Percentiles rank a stretch among this genome's conserved stretches.
Conservation (phyloP, 108 stramenopile genomes). For the Fragilaria crotonensis region DNA sequence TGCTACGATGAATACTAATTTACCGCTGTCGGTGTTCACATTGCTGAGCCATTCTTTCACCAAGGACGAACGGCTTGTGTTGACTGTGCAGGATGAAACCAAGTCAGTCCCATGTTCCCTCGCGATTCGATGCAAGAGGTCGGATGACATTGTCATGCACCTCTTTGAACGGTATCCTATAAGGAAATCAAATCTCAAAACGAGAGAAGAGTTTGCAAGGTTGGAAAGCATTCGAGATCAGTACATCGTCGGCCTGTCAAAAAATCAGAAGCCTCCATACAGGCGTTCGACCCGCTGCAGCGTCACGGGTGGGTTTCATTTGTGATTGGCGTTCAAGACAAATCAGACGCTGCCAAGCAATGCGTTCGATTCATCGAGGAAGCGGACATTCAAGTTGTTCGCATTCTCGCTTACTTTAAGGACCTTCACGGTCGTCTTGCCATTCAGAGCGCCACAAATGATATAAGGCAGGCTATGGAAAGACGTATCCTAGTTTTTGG, state of each 20-base stretch:
- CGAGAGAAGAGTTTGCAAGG: background rate
- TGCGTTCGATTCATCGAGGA: background rate
- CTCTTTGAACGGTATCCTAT: background rate
- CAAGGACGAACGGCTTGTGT: background rate
- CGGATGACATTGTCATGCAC: background rate
- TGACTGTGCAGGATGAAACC: background rate
- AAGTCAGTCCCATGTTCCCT: background rate
- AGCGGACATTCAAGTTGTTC: background rate
- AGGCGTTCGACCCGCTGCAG: background rate
- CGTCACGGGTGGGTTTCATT: slow-evolving; percentile 1
- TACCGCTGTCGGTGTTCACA: background rate
- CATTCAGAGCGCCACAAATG: background rate
- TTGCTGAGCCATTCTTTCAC: background rate
- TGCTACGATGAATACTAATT: background rate
- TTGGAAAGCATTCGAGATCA: background rate
- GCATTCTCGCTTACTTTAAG: background rate
- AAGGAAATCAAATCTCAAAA: background rate
- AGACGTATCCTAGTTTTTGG: slow-evolving; percentile 1
- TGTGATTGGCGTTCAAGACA: background rate
- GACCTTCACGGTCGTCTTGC: background rate
- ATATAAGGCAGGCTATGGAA: background rate
- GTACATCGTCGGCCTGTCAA: background rate
- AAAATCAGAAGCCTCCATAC: too few species aligned
- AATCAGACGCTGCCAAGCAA: background rate
- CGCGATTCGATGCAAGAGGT: background rate